Percentiles rank a stretch among this genome's conserved stretches.
Evolutionary conservation across 257 asterid species (phyloP).

Genomic region (Cinchona pubescens): DNA sequence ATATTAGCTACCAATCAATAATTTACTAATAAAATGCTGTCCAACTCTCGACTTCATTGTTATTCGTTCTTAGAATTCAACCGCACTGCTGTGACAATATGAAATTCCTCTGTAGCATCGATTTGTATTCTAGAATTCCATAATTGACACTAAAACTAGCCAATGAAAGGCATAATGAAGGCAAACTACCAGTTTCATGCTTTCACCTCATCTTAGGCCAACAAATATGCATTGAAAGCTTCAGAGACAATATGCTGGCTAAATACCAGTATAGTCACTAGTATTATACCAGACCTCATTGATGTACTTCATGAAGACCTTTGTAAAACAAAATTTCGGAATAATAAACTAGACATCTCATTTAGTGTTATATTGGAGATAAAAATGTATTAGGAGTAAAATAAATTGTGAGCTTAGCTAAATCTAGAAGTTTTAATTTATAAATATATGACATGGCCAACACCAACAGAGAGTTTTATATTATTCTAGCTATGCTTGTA

Average conservation of each 20-base stretch:
- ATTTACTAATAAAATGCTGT: not conserved
- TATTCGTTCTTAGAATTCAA: not conserved
- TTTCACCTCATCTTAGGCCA: too few species aligned
- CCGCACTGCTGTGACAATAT: not conserved
- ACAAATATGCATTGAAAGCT: not conserved
- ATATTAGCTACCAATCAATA: too few species aligned
- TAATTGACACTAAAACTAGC: not conserved
- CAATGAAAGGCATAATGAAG: not conserved
- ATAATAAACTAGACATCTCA: too few species aligned
- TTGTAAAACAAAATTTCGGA: not conserved
- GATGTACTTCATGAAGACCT: not conserved
- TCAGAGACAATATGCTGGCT: not conserved
- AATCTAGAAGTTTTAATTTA: not conserved
- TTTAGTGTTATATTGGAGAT: too few species aligned
- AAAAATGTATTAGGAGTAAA: not conserved
- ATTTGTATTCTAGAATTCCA: not conserved
- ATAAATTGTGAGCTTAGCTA: not conserved
- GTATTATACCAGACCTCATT: not conserved
- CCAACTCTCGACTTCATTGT: not conserved
- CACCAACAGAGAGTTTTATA: too few species aligned
- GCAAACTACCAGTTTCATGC: not conserved
- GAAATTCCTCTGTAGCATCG: not conserved
- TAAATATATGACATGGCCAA: not conserved
- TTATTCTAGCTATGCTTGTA: not conserved
- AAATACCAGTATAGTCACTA: not conserved